Evolutionary conservation across 2,329 filamentous ascomycete genomes (phyloP).

Genomic region (Colletotrichum sp.): DNA sequence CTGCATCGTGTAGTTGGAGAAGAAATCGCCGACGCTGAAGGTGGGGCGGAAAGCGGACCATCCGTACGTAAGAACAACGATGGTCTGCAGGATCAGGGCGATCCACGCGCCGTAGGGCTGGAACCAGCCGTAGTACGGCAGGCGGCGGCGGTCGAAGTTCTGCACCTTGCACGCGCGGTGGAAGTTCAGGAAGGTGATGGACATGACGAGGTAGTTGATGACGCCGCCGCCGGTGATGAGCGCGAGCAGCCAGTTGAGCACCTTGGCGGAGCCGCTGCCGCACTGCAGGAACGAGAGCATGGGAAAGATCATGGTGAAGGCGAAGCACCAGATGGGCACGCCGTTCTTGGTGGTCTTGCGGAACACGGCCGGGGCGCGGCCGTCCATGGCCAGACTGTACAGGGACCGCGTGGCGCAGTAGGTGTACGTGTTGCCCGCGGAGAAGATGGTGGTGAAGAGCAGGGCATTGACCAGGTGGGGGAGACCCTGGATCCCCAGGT

Average conservation of each 20-base stretch:
- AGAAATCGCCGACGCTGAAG: conserved; percentile 64
- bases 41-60: conserved; percentile 66
- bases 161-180: conserved; percentile 61
- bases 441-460: conserved; percentile 64
- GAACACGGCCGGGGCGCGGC: conserved; percentile 49
- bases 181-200: conserved; percentile 68
- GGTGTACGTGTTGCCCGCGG: conserved; percentile 60
- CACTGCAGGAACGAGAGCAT: conserved; percentile 20
- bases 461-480: conserved; percentile 69
- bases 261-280: conserved; percentile 59
- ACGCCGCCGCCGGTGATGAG: conserved; percentile 56
- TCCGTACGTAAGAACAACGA: conserved; percentile 68
- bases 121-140: conserved; percentile 71
- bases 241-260: conserved; percentile 72
- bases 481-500: conserved; percentile 64
- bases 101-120: conserved; percentile 67
- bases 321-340: conserved; percentile 25
- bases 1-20: conserved; percentile 68
- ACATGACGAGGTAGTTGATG: conserved; percentile 21
- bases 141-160: conserved; percentile 57
- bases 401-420: conserved; percentile 62
- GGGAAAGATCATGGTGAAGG: conserved; percentile 8
- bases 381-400: conserved; percentile 59
- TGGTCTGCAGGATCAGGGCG: conserved; percentile 59
- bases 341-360: conserved; percentile 38